Percentiles rank a stretch among this genome's conserved stretches.
Conservation (phyloP, 257 asterid species). For the Euphrasia confusa region DNA sequence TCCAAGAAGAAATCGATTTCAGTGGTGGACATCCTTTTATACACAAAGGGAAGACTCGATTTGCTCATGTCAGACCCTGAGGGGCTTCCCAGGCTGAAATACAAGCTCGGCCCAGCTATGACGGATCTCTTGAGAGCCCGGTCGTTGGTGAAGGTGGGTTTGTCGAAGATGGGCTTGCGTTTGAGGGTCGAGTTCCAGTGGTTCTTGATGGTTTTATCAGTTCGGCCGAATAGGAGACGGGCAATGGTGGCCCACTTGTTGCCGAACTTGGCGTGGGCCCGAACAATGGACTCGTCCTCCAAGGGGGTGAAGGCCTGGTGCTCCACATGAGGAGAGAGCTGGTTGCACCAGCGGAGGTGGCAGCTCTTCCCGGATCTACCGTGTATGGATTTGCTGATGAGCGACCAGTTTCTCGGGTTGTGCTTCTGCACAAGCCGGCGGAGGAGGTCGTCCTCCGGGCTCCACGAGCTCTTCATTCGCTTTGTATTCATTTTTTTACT, state of each 20-base stretch:
- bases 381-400: constrained; percentile 34
- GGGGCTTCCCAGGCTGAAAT: constrained; percentile 48
- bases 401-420: constrained; percentile 45
- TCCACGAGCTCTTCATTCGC: constrained; percentile 50
- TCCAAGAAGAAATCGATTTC: too few relatives aligned
- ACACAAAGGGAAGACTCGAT: constrained; percentile 31
- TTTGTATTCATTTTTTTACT: background rate
- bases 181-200: constrained; percentile 61
- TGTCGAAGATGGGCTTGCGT: too few relatives aligned
- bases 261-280: constrained; percentile 43
- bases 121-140: constrained; percentile 57
- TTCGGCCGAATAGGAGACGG: constrained; percentile 40
- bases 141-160: constrained; percentile 35
- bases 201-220: constrained; percentile 51
- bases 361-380: constrained; percentile 50
- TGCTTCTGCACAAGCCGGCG: constrained; percentile 9
- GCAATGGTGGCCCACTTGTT: constrained; percentile 55
- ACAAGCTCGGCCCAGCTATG: constrained; percentile 47
- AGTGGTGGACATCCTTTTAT: constrained; percentile 22
- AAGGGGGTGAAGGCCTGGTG: constrained; percentile 35
- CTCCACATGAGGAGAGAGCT: constrained; percentile 43
- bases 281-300: constrained; percentile 39
- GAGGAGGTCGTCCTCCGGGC: constrained; percentile 39
- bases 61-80: constrained; percentile 59
- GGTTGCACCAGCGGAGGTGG: constrained; percentile 49